Evolutionary conservation across 345 rosid species (phyloP).

Genomic region (Hevea brasiliensis): DNA sequence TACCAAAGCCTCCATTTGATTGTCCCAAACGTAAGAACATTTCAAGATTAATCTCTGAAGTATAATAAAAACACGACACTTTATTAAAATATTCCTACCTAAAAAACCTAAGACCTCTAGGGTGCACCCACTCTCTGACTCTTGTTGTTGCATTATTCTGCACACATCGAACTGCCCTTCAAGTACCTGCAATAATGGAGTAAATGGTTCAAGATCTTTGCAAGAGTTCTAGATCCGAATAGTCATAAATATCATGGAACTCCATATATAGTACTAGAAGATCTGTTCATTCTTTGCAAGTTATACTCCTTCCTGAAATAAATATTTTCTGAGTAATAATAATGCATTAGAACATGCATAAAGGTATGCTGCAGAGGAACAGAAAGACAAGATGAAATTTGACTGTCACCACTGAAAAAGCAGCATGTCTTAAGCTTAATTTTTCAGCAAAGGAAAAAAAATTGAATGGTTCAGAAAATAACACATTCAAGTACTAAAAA

Average conservation of each 20-base stretch:
- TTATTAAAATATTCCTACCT: conserved; percentile 22
- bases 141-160: conserved; percentile 37
- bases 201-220: conserved; percentile 9
- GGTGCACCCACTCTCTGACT: conserved; percentile 18
- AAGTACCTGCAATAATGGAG: conserved; percentile 59
- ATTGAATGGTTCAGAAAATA: neutral
- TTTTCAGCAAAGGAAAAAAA: neutral
- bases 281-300: neutral
- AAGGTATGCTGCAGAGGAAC: neutral
- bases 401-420: neutral
- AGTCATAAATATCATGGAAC: neutral
- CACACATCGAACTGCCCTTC: conserved; percentile 36
- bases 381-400: neutral
- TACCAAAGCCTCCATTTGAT: conserved; percentile 1
- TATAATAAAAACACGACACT: conserved; percentile 8
- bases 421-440: neutral
- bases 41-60: conserved; percentile 8
- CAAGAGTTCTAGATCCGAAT: neutral
- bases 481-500: neutral
- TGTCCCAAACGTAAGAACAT: conserved; percentile 5
- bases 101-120: conserved; percentile 15
- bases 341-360: neutral
- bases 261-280: neutral
- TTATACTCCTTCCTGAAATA: neutral
- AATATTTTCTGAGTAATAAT: neutral